Base-by-base conservation (phyloP, 2,329 filamentous ascomycete genomes). In the Arachnopeziza araneosa region DNA sequence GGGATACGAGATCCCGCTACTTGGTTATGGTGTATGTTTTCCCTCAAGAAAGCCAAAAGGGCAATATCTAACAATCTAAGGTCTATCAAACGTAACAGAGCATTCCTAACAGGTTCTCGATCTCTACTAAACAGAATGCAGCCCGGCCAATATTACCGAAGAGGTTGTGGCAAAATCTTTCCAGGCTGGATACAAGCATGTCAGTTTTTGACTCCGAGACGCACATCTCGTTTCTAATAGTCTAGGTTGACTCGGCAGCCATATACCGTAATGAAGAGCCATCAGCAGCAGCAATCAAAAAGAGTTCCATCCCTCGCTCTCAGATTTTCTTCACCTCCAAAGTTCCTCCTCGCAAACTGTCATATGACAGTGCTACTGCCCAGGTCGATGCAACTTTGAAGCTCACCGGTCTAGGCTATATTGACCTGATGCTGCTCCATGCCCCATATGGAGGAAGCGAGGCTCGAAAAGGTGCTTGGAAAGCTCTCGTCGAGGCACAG, bases 311-410 rank as follows among this genome's bases (percentile, higher is more conserved):
- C 54, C 77, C 80, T 14, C 79, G 84, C 7, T 76, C 78, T 24
- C 73, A 83, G 44, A 75, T 86, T 58, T 87, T 86, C 75, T 86
- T 84, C 71, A 87, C 84, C 7, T 83, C 79, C 62, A 87, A 87
- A 69, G 78, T 87, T 9, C 80, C 80, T 3, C 75, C 78, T 26
- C 52, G 52, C 12, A 30, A n/a, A 14, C 7, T 26, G n/a, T n/a
- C 9, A 4, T 54, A 54, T 30, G 24, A 24, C 3, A 30, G 19
- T 8, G 24, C 52, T 26, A n/a, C 9, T 24, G 24, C 52, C 19
- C 22, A 54, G 24, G 24, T 54, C 24, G 52, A 30, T 8, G 19
- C 7, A 22, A 8, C 52, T 9, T 26, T 54, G 10, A 54, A 54
- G 24, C 19, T 24, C 6, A 30, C 52, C 12, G 24, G 24, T 26